Conservation (phyloP, 352 stramenopile species). For the Pythium pyrilobum region DNA sequence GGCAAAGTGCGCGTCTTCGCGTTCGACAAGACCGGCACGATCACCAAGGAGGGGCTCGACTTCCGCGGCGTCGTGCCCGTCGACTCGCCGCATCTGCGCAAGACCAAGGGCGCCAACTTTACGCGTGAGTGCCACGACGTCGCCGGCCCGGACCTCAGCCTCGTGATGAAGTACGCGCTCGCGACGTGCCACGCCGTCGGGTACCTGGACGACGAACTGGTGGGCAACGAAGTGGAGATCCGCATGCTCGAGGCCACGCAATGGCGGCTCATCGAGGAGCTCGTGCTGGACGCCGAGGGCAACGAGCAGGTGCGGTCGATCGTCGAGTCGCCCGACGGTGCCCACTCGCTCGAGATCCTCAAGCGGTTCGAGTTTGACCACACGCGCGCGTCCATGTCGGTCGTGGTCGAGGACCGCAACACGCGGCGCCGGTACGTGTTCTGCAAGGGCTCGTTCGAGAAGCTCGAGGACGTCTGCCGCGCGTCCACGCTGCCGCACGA, state of each 20-base stretch:
- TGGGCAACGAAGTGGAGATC: conserved; percentile 86
- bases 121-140: conserved; percentile 53
- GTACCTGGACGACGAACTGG: conserved; percentile 52
- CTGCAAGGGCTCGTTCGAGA: conserved; percentile 89
- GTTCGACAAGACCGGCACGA: conserved; percentile 92
- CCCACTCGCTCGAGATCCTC: conserved; percentile 60
- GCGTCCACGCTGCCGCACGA: conserved; percentile 52
- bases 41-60: conserved; percentile 88
- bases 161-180: conserved; percentile 56
- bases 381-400: conserved; percentile 88
- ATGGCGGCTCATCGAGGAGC: conserved; percentile 52
- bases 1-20: conserved; percentile 89
- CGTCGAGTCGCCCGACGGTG: conserved; percentile 42
- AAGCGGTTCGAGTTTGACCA: conserved; percentile 92
- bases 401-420: conserved; percentile 66
- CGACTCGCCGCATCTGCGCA: neutral
- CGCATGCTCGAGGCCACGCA: conserved; percentile 80
- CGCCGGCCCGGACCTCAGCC: conserved; percentile 27
- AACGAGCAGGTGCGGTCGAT: conserved; percentile 7
- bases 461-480: conserved; percentile 63
- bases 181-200: conserved; percentile 81
- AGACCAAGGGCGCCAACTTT: conserved; percentile 22
- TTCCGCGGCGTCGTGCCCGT: conserved; percentile 69
- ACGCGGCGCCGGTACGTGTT: conserved; percentile 65
- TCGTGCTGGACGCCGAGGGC: conserved; percentile 8